Evolutionary conservation across 129 eudicot species (phyloP), one percentile per base, ranked within the genome.

Genomic region (Escallonia herrerae): DNA sequence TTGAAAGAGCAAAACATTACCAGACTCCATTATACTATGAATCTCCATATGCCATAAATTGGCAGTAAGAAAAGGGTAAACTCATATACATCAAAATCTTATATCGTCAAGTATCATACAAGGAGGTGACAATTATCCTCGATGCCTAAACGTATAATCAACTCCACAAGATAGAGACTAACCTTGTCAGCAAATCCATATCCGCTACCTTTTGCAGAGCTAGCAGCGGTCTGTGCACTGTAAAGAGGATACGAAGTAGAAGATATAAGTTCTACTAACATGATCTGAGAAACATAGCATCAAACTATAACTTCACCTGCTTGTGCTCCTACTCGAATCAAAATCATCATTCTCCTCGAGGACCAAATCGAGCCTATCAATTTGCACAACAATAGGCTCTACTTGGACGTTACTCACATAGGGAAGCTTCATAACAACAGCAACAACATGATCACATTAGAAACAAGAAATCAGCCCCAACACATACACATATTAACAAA

Each of bases 111-210:
- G 33, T 22, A 22, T 22, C 33, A 22, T 22, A 22, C 33, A 22
- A 22, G 33, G 33, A 22, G 33, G 33, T 22, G 33, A 62, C 56
- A 57, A 8, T 38, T 62, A 48, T 60, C 52, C 45, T 5, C 22
- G 7, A 5, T 53, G 58, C 58, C 8, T 51, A 37, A 47, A 14
- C 53, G 40, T 22, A 33, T 8, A 67, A 62, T 7, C 58, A 53
- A 44, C 12, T 7, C 53, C 45, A 64, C 40, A 54, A 12, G 63
- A 71, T 15, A 77, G 51, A 66, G 63, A 58, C 75, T 67, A 69
- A 93, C 96, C 99, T 93, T 93, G 71, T 93, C 99, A n/a, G 99
- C 93, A 69, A 81, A 89, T 74, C 99, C 99, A 64, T 89, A 89
- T 33, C 99, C 96, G 63, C 80, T 83, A 41, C 91, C 82, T 75